Evolutionary conservation across 192 early-diverging fungal genomes (phyloP).

Genomic region (Phlyctochytrium planicorne): DNA sequence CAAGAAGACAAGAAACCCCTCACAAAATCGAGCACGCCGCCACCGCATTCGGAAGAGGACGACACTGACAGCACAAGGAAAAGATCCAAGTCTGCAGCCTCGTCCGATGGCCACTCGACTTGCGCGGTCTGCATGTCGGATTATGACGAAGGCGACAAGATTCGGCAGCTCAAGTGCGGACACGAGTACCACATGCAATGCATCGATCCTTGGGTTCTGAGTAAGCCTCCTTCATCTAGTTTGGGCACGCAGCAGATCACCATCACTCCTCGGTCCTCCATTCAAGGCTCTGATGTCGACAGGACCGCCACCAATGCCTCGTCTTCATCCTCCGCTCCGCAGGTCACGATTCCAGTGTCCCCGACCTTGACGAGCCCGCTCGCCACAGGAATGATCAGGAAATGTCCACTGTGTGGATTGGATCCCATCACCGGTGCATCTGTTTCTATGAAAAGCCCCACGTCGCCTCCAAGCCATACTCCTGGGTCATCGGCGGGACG

Average conservation of each 20-base stretch:
- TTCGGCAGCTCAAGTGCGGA: slow-evolving; percentile 42
- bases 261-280: neutral
- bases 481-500: neutral
- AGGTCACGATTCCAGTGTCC: neutral
- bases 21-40: too few species aligned
- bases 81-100: too few species aligned
- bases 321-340: neutral
- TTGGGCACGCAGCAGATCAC: neutral
- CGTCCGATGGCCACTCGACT: neutral
- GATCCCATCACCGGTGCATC: neutral
- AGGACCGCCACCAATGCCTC: neutral
- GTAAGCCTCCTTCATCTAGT: neutral
- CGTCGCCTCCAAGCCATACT: neutral
- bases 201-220: slow-evolving; percentile 29
- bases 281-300: neutral
- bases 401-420: neutral
- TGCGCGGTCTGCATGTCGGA: slow-evolving; percentile 45
- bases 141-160: slow-evolving; percentile 44
- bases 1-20: too few species aligned
- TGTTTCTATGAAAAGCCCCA: neutral
- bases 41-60: too few species aligned
- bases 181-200: slow-evolving; percentile 51
- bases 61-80: too few species aligned
- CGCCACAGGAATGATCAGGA: neutral
- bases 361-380: neutral